Base-by-base conservation (phyloP, 2,329 filamentous ascomycete genomes). In the Fusarium transvaalense region DNA sequence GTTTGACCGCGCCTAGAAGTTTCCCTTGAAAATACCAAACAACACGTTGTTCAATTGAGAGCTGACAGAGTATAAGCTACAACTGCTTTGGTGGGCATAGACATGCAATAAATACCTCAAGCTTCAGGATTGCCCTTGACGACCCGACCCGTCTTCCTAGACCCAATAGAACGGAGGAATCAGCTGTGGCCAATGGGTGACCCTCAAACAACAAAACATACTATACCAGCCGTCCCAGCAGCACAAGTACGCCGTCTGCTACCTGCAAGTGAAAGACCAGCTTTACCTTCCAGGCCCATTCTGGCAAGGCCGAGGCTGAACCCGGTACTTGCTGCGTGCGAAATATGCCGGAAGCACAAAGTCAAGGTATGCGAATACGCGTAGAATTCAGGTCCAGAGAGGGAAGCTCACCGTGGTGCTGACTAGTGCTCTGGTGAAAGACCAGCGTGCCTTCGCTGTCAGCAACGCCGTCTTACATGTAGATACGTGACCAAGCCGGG, bases 341-440 rank as follows among this genome's bases (percentile, higher is more conserved):
- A 73, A 6, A 9, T 35, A 25, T 73, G 71, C 5, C 71, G 71
- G 4, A 68, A 46, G 35, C 15, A 54, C 32, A 73, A 73, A 23
- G 60, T 43, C 27, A 73, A 73, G 71, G 71, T 73, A 59, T 8
- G 5, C 13, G 12, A 27, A 32, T 13, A 9, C 23, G 1, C 12
- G 42, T 14, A 37, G 4, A 19, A 5, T 25, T 10, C 6, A 27
- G 7, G 23, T 0, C 32, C 6, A n/a, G 12, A 14, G 2, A 51
- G 2, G 2, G 5, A 21, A 13, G 34, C 31, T 46, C 15, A 39
- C n/a, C 2, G 2, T 13, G 14, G 5, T n/a, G 4, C 4, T 42
- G 21, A 42, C 10, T 23, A 77, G 75, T 77, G 75, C 48, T 72
- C 68, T 3, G 75, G 74, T 4, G 72, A 70, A 10, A 59, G 73